phyloP scores from a whole-genome alignment of 2,329 filamentous ascomycete species.

The Davidsoniella australis region DNA sequence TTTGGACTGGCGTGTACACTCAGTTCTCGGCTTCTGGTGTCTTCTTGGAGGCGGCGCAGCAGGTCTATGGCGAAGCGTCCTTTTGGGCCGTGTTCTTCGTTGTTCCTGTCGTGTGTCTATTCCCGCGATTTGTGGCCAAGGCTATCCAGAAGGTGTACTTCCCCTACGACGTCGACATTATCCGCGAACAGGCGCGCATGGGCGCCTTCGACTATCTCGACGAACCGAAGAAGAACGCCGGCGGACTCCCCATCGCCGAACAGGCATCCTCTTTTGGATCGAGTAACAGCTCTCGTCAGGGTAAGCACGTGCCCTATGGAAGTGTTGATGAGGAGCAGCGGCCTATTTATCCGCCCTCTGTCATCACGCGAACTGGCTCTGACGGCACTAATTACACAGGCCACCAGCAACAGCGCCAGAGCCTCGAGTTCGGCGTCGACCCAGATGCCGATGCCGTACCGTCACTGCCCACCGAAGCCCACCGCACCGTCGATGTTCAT shows the following conservation, averaged over 20 bases:
- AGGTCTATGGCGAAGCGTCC: conserved; percentile 64
- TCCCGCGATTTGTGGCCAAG: conserved; percentile 79
- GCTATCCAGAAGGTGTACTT: conserved; percentile 83
- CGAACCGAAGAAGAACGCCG: conserved; percentile 20
- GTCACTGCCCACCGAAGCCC: not conserved
- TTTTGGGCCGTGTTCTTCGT: conserved; percentile 80
- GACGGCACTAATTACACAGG: conserved; percentile 82
- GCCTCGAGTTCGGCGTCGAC: conserved; percentile 9
- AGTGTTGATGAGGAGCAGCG: conserved; percentile 73
- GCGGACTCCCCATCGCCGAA: conserved; percentile 4
- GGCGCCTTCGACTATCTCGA: conserved; percentile 64
- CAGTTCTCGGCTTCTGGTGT: conserved; percentile 29
- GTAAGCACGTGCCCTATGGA: conserved; percentile 39
- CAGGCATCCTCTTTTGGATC: conserved; percentile 12
- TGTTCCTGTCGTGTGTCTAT: conserved; percentile 63
- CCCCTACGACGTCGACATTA: conserved; percentile 84
- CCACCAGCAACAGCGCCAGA: conserved; percentile 28
- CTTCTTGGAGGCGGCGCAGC: conserved; percentile 60
- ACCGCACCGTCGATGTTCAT: conserved; percentile 12
- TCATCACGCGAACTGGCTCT: conserved; percentile 73
- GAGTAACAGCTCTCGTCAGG: conserved; percentile 34
- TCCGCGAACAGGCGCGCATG: conserved; percentile 75
- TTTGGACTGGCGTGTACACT: conserved; percentile 84
- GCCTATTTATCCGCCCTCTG: conserved; percentile 85
- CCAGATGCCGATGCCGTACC: conserved; percentile 8